These are phyloP conservation scores for Cairneyella variabilis DNA, from an alignment of 495 filamentous ascomycete genomes.

Conservation along the genomic window DNA sequence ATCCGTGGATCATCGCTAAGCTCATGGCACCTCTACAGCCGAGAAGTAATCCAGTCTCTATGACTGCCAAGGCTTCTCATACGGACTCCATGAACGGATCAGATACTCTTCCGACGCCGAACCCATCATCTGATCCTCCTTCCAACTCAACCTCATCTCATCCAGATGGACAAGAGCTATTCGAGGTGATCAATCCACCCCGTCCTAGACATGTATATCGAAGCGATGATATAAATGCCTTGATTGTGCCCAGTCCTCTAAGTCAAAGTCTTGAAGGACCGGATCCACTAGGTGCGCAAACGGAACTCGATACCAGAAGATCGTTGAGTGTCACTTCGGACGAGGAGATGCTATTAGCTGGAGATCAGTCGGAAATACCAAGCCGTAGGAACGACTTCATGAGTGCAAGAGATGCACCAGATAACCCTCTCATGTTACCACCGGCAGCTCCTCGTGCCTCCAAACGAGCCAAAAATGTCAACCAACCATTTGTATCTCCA, in stretches of 20 bases:
- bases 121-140: conserved; percentile 16
- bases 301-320: background rate
- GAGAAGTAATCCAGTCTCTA: background rate
- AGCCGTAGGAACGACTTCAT: conserved; percentile 15
- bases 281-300: no score
- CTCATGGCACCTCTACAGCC: conserved; percentile 39
- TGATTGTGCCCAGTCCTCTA: background rate
- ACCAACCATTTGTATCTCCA: conserved; percentile 36
- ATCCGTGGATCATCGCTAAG: conserved; percentile 60
- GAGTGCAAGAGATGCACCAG: conserved; percentile 21
- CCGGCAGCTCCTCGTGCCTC: background rate
- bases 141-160: background rate
- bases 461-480: conserved; percentile 5
- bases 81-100: background rate
- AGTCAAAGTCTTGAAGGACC: no score
- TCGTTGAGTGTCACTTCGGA: background rate
- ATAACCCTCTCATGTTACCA: conserved; percentile 4
- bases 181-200: background rate
- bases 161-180: background rate
- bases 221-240: background rate
- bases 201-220: background rate
- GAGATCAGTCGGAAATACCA: background rate
- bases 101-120: conserved; percentile 19
- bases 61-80: background rate
- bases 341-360: conserved; percentile 3